Conservation (phyloP, 768 basidiomycete species). For the Xerocomus potaroensis region DNA sequence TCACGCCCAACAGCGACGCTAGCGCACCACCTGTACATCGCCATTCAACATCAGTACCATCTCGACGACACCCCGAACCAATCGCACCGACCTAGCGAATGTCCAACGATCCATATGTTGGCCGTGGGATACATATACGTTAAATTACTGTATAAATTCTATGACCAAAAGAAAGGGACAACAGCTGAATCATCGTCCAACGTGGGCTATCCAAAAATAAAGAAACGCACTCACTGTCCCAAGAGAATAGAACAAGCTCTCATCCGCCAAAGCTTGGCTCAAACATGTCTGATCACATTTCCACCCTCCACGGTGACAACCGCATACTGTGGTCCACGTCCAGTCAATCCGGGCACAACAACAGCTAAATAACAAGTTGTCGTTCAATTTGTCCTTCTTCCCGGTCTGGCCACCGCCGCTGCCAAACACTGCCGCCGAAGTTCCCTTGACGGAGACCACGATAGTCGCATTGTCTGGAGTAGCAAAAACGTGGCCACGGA, state of each 20-base stretch:
- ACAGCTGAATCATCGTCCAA: background rate
- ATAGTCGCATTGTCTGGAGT: conserved; percentile 79
- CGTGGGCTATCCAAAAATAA: background rate
- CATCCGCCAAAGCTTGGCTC: conserved; percentile 67
- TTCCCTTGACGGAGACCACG: conserved; percentile 90
- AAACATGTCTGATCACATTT: conserved; percentile 81
- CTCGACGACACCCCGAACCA: background rate
- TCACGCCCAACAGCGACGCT: conserved; percentile 77
- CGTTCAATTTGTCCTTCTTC: conserved; percentile 90
- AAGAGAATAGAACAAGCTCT: conserved; percentile 85
- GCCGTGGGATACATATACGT: conserved; percentile 89
- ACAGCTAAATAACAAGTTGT: conserved; percentile 89
- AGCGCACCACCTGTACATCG: conserved; percentile 49
- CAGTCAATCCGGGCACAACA: conserved; percentile 92
- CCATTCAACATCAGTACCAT: conserved; percentile 26
- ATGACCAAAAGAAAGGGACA: conserved; percentile 6
- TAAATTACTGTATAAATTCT: conserved; percentile 94
- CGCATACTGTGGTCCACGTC: conserved; percentile 93
- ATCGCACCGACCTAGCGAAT: conserved; percentile 56
- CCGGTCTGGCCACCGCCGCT: conserved; percentile 72
- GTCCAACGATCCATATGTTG: conserved; percentile 84
- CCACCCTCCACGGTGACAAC: conserved; percentile 75
- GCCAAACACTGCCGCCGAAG: conserved; percentile 71
- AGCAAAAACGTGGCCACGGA: conserved; percentile 90
- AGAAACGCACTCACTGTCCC: conserved; percentile 61